Conservation (phyloP, 306 rosid genomes). For the Cicer bijugum region DNA sequence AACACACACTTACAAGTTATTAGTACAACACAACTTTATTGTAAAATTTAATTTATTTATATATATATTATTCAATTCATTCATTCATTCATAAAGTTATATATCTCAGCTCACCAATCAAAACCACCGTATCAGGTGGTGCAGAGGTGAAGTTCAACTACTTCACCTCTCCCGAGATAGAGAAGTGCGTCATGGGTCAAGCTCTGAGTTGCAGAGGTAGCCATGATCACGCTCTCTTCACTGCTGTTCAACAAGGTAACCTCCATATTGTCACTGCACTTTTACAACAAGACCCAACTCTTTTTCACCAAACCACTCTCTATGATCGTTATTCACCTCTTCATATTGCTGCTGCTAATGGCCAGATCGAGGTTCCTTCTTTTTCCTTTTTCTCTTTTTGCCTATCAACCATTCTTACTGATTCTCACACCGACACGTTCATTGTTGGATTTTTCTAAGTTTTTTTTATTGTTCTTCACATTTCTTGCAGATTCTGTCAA, state of each 20-base stretch:
- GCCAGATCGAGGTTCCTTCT: conserved; percentile 76
- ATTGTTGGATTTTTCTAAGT: no score
- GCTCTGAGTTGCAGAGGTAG: conserved; percentile 65
- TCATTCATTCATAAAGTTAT: conserved; percentile 15
- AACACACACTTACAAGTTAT: conserved; percentile 27
- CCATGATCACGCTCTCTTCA: conserved; percentile 69
- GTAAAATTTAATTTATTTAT: conserved; percentile 28
- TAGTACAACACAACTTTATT: conserved; percentile 32
- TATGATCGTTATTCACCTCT: conserved; percentile 79
- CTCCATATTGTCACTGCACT: conserved; percentile 50
- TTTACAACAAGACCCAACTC: conserved; percentile 54
- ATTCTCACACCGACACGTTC: no score
- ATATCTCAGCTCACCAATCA: conserved; percentile 29
- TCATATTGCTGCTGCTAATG: conserved; percentile 87
- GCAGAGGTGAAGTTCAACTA: conserved; percentile 34
- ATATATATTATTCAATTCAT: background rate
- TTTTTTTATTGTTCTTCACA: background rate
- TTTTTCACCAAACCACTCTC: conserved; percentile 60
- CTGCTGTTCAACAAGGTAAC: conserved; percentile 73
- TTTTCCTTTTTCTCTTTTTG: background rate
- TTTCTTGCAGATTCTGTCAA: conserved; percentile 62
- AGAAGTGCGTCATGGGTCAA: conserved; percentile 65
- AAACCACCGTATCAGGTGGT: conserved; percentile 52
- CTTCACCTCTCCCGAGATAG: conserved; percentile 30
- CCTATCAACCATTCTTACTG: no score